phyloP scores from a whole-genome alignment of 108 stramenopile genomes.

The Seminavis robusta region DNA sequence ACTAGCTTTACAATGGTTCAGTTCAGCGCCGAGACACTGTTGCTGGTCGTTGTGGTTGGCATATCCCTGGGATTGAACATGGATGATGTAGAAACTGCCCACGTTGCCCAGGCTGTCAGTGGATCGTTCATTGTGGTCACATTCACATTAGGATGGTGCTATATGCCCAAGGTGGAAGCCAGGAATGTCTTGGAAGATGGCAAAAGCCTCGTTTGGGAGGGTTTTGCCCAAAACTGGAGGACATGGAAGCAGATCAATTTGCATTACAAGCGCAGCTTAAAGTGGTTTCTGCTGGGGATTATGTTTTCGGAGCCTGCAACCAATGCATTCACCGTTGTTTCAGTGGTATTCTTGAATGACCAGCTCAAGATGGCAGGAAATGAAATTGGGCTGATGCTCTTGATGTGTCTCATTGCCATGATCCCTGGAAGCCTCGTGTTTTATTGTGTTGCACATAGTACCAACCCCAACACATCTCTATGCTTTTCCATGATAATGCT shows the following conservation, averaged over 20 bases:
- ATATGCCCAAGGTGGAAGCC: slow-evolving; percentile 20
- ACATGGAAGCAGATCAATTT: slow-evolving; percentile 32
- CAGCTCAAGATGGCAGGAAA: slow-evolving; percentile 27
- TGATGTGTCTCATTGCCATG: slow-evolving; percentile 25
- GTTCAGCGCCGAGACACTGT: slow-evolving; percentile 39
- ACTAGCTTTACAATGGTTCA: slow-evolving; percentile 37
- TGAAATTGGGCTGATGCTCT: slow-evolving; percentile 52
- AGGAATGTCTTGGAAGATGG: slow-evolving; percentile 31
- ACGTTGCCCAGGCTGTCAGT: slow-evolving; percentile 35
- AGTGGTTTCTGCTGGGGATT: slow-evolving; percentile 48
- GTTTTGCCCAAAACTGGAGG: slow-evolving; percentile 42
- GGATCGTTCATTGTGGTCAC: slow-evolving; percentile 14
- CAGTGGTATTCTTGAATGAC: slow-evolving; percentile 44
- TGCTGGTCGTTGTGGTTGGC: slow-evolving; percentile 36
- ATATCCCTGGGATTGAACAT: slow-evolving; percentile 16
- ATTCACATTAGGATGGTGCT: slow-evolving; percentile 39
- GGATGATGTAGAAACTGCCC: slow-evolving; percentile 34
- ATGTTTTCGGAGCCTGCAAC: slow-evolving; percentile 46
- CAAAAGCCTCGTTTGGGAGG: slow-evolving; percentile 16
- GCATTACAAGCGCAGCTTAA: slow-evolving; percentile 32
- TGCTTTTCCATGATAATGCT: slow-evolving; percentile 23
- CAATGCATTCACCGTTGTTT: slow-evolving; percentile 20
- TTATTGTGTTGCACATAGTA: slow-evolving; percentile 26
- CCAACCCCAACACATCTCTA: slow-evolving; percentile 40
- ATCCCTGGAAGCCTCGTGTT: slow-evolving; percentile 3